Evolutionary conservation across 139 green algal genomes (phyloP).

Genomic region (Chlorella ohadii): DNA sequence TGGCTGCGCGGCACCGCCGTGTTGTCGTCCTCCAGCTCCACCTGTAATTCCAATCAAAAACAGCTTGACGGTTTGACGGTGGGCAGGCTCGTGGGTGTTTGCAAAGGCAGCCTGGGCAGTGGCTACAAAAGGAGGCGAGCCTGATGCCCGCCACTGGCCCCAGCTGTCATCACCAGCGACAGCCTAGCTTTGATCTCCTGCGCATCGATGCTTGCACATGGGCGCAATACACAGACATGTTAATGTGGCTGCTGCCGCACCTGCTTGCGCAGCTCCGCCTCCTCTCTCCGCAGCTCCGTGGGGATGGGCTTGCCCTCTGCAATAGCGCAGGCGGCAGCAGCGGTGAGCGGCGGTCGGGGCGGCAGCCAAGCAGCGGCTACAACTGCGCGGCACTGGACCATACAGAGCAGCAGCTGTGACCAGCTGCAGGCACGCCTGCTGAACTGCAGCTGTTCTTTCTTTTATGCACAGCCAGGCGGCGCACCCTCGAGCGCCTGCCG

Average conservation of each 20-base stretch:
- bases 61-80: too few relatives aligned
- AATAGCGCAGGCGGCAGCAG: background rate
- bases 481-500: conserved; percentile 85
- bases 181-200: too few relatives aligned
- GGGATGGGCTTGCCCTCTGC: conserved; percentile 98
- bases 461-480: background rate
- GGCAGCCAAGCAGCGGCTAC: background rate
- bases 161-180: too few relatives aligned
- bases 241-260: too few relatives aligned
- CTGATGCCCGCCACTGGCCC: too few relatives aligned
- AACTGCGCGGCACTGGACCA: too few relatives aligned
- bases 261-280: conserved; percentile 68
- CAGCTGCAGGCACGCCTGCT: background rate
- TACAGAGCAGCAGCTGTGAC: background rate
- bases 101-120: too few relatives aligned
- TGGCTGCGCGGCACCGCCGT: conserved; percentile 89
- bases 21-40: conserved; percentile 97
- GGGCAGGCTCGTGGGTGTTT: too few relatives aligned
- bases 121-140: too few relatives aligned
- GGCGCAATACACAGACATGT: too few relatives aligned
- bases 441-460: background rate
- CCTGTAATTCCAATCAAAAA: too few relatives aligned
- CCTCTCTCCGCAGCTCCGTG: conserved; percentile 88
- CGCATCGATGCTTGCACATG: too few relatives aligned
- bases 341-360: background rate